These are phyloP conservation scores for Arxiozyma telluris DNA, from an alignment of 1,139 yeast genomes.

Conservation along the genomic window DNA sequence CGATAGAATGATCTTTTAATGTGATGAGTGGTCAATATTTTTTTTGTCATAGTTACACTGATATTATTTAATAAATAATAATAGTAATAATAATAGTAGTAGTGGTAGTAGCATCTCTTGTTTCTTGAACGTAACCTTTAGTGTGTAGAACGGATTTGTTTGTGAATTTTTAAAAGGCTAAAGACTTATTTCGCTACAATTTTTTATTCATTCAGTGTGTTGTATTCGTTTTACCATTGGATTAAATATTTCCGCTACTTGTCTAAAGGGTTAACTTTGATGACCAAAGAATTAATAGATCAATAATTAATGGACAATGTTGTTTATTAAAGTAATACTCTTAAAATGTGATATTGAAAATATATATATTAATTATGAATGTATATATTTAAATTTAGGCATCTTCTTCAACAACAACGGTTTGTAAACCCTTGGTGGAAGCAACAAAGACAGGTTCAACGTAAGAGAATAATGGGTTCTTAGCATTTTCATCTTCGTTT, in stretches of 20 bases:
- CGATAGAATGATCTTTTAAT: constrained; percentile 22
- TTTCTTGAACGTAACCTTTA: background rate
- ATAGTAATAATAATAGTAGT: too few relatives aligned
- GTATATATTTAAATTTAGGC: constrained; percentile 37
- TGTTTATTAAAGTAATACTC: background rate
- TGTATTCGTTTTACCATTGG: background rate
- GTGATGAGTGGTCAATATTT: constrained; percentile 31
- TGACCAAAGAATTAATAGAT: background rate
- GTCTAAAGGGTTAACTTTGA: background rate
- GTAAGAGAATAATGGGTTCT: constrained; percentile 95
- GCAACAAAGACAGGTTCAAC: constrained; percentile 97
- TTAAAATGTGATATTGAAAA: background rate
- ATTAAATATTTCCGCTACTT: background rate
- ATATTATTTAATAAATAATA: constrained; percentile 9
- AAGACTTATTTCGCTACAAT: background rate
- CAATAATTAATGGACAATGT: background rate
- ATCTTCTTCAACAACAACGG: constrained; percentile 91
- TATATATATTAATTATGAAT: background rate
- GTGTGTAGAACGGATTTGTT: background rate
- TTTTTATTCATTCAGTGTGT: background rate
- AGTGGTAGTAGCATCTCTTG: background rate
- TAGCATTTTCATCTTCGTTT: constrained; percentile 99
- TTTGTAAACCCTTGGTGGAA: constrained; percentile 93
- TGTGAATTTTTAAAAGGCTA: background rate
- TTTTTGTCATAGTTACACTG: constrained; percentile 35